Evolutionary conservation across 2,329 filamentous ascomycete species (phyloP).

Genomic region (Parafenestella ontariensis): DNA sequence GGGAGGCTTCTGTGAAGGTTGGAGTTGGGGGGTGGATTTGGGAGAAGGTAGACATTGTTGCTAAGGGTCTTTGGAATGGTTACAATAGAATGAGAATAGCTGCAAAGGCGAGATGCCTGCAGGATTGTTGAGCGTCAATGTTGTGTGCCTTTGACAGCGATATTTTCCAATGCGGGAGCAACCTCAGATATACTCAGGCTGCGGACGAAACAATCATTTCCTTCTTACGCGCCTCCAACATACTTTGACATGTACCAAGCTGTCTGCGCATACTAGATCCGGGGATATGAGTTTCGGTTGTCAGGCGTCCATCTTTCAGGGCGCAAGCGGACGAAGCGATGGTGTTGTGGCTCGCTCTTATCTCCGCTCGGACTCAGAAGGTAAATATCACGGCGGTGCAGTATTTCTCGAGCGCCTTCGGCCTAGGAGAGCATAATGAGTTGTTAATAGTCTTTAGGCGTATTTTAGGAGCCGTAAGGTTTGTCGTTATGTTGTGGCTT

Average conservation of each 20-base stretch:
- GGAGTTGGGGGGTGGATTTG: slow-evolving; percentile 47
- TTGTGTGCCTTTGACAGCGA: not conserved
- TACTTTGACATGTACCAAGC: not conserved
- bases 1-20: slow-evolving; percentile 52
- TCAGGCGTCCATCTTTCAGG: not conserved
- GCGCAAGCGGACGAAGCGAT: not conserved
- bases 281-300: not conserved
- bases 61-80: not conserved
- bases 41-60: not conserved
- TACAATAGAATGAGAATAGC: not conserved
- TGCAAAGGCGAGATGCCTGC: too few species aligned
- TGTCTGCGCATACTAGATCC: not conserved
- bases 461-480: too few species aligned
- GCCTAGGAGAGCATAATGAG: too few species aligned
- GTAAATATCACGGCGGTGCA: too few species aligned
- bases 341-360: not conserved
- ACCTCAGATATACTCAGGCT: not conserved
- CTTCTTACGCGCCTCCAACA: not conserved
- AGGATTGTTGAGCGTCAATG: too few species aligned
- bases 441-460: too few species aligned
- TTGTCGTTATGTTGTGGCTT: too few species aligned
- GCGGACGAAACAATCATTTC: not conserved
- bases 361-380: too few species aligned
- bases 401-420: too few species aligned
- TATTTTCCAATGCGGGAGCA: too few species aligned